phyloP scores from a whole-genome alignment of 176 grass and related monocot genomes.

The Rhynchospora tenuis region DNA sequence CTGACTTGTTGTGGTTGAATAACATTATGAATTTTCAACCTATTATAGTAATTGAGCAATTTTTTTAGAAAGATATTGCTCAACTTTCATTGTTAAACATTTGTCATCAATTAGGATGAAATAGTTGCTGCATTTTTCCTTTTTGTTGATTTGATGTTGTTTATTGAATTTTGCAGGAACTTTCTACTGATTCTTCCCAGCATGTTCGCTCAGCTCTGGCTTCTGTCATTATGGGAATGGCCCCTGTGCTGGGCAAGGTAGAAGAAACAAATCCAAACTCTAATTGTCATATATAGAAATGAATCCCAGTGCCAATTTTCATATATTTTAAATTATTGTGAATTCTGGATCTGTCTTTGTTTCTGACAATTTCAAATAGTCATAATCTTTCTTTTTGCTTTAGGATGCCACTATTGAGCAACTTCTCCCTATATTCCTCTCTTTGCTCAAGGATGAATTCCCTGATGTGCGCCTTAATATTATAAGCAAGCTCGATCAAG shows the following conservation, averaged over 20 bases:
- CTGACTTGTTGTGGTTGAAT: neutral
- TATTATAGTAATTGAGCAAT: neutral
- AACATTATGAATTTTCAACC: neutral
- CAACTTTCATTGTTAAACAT: neutral
- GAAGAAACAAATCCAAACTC: neutral
- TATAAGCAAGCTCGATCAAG: slow-evolving; percentile 99
- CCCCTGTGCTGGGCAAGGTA: slow-evolving; percentile 91
- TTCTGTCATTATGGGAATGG: slow-evolving; percentile 99
- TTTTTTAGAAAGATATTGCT: neutral
- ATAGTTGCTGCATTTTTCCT: neutral
- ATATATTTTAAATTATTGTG: neutral
- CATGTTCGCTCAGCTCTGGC: slow-evolving; percentile 98
- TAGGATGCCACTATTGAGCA: slow-evolving; percentile 85
- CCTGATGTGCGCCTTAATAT: slow-evolving; percentile 97
- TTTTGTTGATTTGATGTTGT: neutral
- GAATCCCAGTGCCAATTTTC: neutral
- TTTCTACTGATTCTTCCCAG: slow-evolving; percentile 89
- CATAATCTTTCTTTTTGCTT: slow-evolving; percentile 3
- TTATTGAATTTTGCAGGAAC: slow-evolving; percentile 38
- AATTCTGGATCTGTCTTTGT: neutral
- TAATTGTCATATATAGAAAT: neutral
- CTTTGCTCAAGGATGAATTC: slow-evolving; percentile 96
- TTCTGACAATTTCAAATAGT: neutral
- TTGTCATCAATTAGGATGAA: neutral
- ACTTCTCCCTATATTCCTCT: slow-evolving; percentile 98